Conservation (phyloP, 2,329 filamentous ascomycete genomes). For the Cladorrhinum sp. region DNA sequence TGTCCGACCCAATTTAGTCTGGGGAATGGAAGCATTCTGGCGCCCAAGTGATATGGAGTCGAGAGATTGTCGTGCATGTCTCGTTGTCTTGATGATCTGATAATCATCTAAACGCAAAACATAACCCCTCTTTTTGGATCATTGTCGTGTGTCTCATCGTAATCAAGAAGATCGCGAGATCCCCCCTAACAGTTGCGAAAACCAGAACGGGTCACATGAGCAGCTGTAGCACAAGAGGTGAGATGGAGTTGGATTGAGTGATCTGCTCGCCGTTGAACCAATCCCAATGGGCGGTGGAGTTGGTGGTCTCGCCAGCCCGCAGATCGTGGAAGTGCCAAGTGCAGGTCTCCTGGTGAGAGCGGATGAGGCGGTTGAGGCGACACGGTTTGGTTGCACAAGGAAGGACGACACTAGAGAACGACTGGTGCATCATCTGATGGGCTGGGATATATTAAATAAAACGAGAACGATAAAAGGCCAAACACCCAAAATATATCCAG, state of each 20-base stretch:
- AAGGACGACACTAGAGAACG: neutral
- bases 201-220: neutral
- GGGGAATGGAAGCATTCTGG: neutral
- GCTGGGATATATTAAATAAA: neutral
- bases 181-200: neutral
- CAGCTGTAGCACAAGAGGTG: neutral
- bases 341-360: slow-evolving; percentile 2
- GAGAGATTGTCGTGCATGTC: neutral
- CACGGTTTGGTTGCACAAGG: slow-evolving; percentile 4
- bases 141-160: neutral
- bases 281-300: slow-evolving; percentile 13
- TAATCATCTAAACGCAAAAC: slow-evolving; percentile 1
- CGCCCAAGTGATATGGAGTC: neutral
- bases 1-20: neutral
- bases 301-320: slow-evolving; percentile 4
- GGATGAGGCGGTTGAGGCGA: neutral
- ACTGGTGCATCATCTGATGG: neutral
- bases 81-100: slow-evolving; percentile 10
- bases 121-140: slow-evolving; percentile 1
- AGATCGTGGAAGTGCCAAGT: slow-evolving; percentile 23
- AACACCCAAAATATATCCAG: neutral
- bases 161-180: neutral
- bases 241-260: neutral
- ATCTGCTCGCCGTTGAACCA: slow-evolving; percentile 3
- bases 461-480: neutral